phyloP scores from a whole-genome alignment of 495 filamentous ascomycete species.

The Penicillium pancosmium region DNA sequence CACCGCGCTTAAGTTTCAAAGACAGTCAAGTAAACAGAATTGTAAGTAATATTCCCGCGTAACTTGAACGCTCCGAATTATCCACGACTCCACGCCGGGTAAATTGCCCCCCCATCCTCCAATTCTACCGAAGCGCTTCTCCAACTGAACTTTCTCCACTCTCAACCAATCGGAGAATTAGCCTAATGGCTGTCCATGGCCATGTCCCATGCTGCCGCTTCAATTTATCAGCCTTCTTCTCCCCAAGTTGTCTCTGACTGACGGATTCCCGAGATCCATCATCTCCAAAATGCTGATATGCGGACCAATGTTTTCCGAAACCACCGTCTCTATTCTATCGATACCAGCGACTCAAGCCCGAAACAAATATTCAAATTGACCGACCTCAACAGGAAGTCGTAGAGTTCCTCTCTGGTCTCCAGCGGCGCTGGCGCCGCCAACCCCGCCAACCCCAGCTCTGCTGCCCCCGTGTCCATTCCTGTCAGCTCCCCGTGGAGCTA shows the following conservation, averaged over 20 bases:
- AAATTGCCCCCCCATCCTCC: not conserved
- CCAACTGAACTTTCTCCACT: not conserved
- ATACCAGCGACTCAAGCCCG: not conserved
- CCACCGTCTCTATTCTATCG: not conserved
- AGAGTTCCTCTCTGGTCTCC: not conserved
- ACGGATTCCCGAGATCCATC: not conserved
- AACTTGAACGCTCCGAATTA: not conserved
- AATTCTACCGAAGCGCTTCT: slow-evolving; percentile 2
- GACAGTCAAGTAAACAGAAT: too few species aligned
- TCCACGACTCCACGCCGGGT: not conserved
- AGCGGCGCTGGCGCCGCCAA: not conserved
- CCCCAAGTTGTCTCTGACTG: not conserved
- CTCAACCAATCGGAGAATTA: not conserved
- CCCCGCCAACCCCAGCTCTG: not conserved
- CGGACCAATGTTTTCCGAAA: not conserved
- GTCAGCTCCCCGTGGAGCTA: not conserved
- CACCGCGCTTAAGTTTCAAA: not conserved
- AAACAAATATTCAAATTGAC: not conserved
- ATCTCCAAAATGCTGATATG: not conserved
- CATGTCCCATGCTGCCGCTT: not conserved
- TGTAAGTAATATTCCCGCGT: too few species aligned
- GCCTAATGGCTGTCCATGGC: not conserved
- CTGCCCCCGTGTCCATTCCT: not conserved
- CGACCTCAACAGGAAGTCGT: not conserved
- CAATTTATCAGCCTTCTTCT: not conserved